Conservation (phyloP, 2,329 filamentous ascomycete genomes). For the Decorospora gaudefroyi region DNA sequence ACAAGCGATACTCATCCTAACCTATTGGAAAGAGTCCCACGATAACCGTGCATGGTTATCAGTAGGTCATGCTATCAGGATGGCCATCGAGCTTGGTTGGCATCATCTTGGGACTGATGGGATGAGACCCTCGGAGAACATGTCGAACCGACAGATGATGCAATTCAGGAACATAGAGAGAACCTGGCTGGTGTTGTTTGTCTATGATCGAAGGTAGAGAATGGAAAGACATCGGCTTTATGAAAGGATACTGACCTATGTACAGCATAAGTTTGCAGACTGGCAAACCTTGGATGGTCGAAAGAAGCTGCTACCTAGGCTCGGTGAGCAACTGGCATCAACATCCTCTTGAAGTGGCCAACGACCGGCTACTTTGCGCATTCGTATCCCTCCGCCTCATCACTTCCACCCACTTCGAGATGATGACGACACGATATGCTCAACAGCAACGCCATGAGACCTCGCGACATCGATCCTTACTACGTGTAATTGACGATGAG, state of each 20-base stretch:
- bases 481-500: no score
- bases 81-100: constrained; percentile 17
- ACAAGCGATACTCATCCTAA: constrained; percentile 13
- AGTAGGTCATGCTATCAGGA: constrained; percentile 11
- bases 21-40: constrained; percentile 14
- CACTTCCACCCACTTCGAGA: no score
- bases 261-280: no score
- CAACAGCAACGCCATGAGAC: no score
- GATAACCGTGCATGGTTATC: constrained; percentile 13
- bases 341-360: constrained; percentile 9
- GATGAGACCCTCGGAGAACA: neutral
- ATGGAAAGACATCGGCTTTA: no score
- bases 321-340: constrained; percentile 4
- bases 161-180: no score
- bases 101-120: constrained; percentile 3
- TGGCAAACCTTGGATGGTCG: constrained; percentile 14
- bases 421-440: no score
- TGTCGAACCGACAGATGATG: no score
- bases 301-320: constrained; percentile 8
- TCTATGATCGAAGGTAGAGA: no score
- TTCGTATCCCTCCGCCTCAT: constrained; percentile 11
- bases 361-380: constrained; percentile 14
- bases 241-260: no score
- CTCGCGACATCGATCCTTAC: no score
- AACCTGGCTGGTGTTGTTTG: no score